phyloP scores from a whole-genome alignment of 2,329 filamentous ascomycete genomes.

The Diaporthe capsici region DNA sequence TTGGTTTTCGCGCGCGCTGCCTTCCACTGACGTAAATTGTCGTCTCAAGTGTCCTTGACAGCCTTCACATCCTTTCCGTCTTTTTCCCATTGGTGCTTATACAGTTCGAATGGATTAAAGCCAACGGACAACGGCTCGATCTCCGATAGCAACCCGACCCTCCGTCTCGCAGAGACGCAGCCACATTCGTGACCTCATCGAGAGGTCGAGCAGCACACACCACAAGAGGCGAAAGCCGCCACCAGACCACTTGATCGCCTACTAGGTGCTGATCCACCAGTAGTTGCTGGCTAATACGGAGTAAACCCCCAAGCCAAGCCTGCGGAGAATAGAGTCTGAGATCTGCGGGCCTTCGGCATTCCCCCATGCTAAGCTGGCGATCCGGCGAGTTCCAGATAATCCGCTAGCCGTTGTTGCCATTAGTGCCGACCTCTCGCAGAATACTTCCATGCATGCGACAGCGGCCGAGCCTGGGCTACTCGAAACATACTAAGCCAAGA shows the following conservation, averaged over 20 bases:
- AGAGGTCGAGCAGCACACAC: background rate
- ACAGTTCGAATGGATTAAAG: background rate
- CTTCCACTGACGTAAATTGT: conserved; percentile 4
- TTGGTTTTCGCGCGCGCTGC: background rate
- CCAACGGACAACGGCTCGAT: conserved; percentile 14
- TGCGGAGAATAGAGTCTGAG: conserved; percentile 2
- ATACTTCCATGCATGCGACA: background rate
- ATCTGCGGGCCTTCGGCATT: conserved; percentile 12
- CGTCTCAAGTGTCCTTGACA: conserved; percentile 18
- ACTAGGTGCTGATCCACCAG: background rate
- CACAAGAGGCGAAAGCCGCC: background rate
- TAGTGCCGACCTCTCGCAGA: background rate
- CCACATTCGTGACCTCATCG: background rate
- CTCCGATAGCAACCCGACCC: conserved; percentile 11
- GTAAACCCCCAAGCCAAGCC: background rate
- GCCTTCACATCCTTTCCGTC: background rate
- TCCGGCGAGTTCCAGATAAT: conserved; percentile 17
- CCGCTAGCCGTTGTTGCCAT: background rate
- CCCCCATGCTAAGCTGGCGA: conserved; percentile 28
- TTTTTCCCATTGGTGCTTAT: background rate
- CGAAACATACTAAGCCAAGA: conserved; percentile 13
- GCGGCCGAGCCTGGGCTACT: background rate
- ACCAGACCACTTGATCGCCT: background rate
- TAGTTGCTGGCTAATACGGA: background rate
- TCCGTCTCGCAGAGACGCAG: background rate